Evolutionary conservation across 2,329 filamentous ascomycete genomes (phyloP), one percentile per base, ranked within the genome.

Genomic region (Curvularia sp.): DNA sequence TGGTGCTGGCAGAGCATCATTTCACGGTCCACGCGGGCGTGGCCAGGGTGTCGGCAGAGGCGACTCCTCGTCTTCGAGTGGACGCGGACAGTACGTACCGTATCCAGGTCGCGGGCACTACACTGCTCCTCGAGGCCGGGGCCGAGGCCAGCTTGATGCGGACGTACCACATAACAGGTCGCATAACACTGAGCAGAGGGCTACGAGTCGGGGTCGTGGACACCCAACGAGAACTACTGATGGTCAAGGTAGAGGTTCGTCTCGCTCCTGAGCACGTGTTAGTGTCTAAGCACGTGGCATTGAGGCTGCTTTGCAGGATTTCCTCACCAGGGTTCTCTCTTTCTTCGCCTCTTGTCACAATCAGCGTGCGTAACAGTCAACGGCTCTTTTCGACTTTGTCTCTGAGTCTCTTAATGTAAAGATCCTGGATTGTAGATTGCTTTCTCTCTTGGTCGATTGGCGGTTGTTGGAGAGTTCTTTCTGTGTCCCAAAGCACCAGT

Each of bases 11-110:
- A 47, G 56, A 49, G 51, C 19, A n/a, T 25, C 38, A 5, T 50
- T 50, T 28, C 34, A 50, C 6, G 30, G 32, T 30, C 41, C 41
- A 23, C 52, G 41, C 15, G 53, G 53, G 3, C 53, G 46, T 19
- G 53, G 46, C 9, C 45, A 47, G 45, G 28, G 10, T 23, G 19
- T 5, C 4, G 13, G 13, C 2, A 48, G 45, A 34, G 45, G 30
- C 8, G 30, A 48, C 10, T 12, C 32, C 5, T 15, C 13, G 12
- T 34, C 4, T 9, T 13, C 34, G 15, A 3, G 15, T 34, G 28
- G 12, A 5, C 19, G 45, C 0, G 45, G 45, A n/a, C 25, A 10
- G 1, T 30, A 32, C 9, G n/a, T 9, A 5, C 45, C 45, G 18
- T 34, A 48, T 23, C 34, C 34, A 5, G 7, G 8, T 18, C 34